phyloP scores from a whole-genome alignment of 352 stramenopile genomes.

The Phytopythium chamaehyphon region DNA sequence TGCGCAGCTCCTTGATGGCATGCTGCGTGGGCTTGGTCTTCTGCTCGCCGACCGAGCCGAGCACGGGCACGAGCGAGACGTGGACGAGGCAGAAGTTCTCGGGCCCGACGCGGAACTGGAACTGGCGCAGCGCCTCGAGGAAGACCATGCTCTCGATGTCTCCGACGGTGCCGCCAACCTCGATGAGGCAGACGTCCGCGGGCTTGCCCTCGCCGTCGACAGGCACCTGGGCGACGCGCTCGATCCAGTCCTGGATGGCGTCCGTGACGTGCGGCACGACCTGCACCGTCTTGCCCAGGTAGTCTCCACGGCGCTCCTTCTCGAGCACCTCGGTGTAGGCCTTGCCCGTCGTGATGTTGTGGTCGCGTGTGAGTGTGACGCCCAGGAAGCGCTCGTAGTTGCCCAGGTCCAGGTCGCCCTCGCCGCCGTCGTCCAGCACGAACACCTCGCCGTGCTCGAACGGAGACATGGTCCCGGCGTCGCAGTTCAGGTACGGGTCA shows the following conservation, averaged over 20 bases:
- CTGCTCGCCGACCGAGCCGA: constrained; percentile 98
- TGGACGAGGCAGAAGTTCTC: constrained; percentile 99
- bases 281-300: constrained; percentile 99
- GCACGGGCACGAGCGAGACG: constrained; percentile 97
- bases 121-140: constrained; percentile 98
- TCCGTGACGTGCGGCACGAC: constrained; percentile 96
- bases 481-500: constrained; percentile 99
- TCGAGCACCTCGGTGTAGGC: constrained; percentile 96
- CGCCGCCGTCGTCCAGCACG: constrained; percentile 96
- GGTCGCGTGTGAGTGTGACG: constrained; percentile 94
- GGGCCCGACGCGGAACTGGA: constrained; percentile 97
- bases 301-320: constrained; percentile 95
- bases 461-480: constrained; percentile 97
- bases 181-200: constrained; percentile 98
- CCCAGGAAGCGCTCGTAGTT: constrained; percentile 99
- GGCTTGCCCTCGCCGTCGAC: constrained; percentile 82
- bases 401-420: constrained; percentile 96
- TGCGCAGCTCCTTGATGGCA: constrained; percentile 97
- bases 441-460: constrained; percentile 97
- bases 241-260: constrained; percentile 97
- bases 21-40: constrained; percentile 99
- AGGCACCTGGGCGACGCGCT: constrained; percentile 94
- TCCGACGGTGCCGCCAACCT: constrained; percentile 99
- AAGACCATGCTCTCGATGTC: constrained; percentile 99
- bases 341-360: constrained; percentile 99